Evolutionary conservation across 495 filamentous ascomycete genomes (phyloP).

Genomic region (Acidomyces sp.): DNA sequence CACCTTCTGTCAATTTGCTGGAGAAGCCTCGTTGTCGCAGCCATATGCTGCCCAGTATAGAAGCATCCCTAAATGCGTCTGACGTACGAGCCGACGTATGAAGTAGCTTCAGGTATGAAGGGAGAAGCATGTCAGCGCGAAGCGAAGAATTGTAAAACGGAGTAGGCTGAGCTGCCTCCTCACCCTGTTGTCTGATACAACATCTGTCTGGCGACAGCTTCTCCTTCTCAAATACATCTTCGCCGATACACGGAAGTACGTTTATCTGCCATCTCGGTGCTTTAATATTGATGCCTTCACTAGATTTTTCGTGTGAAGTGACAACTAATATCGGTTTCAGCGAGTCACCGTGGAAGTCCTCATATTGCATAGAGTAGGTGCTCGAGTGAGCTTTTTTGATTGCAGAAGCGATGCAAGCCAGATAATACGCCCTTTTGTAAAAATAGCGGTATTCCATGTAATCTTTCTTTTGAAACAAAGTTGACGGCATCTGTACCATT

Average conservation of each 20-base stretch:
- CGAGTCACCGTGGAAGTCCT: conserved; percentile 59
- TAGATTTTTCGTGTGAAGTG: conserved; percentile 26
- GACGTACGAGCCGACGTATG: conserved; percentile 52
- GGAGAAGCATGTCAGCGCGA: conserved; percentile 58
- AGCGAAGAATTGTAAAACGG: conserved; percentile 84
- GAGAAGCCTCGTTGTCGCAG: conserved; percentile 74
- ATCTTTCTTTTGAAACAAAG: conserved; percentile 84
- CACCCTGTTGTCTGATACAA: conserved; percentile 44
- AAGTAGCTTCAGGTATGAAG: conserved; percentile 59
- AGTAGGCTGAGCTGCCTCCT: conserved; percentile 38
- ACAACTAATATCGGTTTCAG: conserved; percentile 61
- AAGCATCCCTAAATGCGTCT: conserved; percentile 64
- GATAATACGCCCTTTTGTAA: conserved; percentile 83
- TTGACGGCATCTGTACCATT: conserved; percentile 67
- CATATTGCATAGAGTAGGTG: conserved; percentile 47
- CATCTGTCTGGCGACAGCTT: conserved; percentile 60
- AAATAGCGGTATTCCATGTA: conserved; percentile 89
- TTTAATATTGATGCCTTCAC: conserved; percentile 8
- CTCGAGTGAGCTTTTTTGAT: conserved; percentile 40
- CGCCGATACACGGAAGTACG: conserved; percentile 61
- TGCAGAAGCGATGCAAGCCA: conserved; percentile 62
- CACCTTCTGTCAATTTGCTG: conserved; percentile 53
- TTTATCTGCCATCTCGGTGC: conserved; percentile 47
- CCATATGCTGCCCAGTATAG: conserved; percentile 77
- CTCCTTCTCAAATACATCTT: conserved; percentile 47